Evolutionary conservation across 139 green algal genomes (phyloP), one percentile per base, ranked within the genome.

Genomic region (Chlorella sp.): DNA sequence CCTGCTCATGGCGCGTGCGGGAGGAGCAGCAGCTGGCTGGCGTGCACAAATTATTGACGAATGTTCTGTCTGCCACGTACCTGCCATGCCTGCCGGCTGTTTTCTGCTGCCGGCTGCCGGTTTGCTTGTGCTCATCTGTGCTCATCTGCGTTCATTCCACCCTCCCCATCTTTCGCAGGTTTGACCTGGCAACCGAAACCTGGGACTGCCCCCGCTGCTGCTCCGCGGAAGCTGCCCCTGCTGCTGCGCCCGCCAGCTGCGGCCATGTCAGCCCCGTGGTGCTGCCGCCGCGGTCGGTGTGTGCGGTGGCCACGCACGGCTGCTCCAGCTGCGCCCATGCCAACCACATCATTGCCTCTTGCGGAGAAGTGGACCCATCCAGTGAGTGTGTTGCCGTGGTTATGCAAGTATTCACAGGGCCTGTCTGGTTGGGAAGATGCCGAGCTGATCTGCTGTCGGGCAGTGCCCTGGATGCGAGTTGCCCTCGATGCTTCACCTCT

Each of bases 281-380:
- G 26, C 75, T 75, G 16, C 70, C 89, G 0, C 79, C 87, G 9
- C 85, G 90, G 64, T 86, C 68, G n/a, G 90, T 93, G 73, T 90
- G 90, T 80, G 88, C 88, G 2, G 84, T 84, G 20, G 83, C 70
- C 2, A 41, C 82, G 22, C 87, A 93, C 46, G 62, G 40, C 28
- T 87, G 83, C 64, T 62, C 44, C 43, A 67, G 32, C n/a, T 93
- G 90, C 67, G 4, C 28, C 0, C 74, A 88, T 38, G 54, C 43
- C 20, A 75, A 56, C 46, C 82, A 84, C 22, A 11, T 93, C 0
- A 44, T 93, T 26, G 75, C 85, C 28, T 94, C 88, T 85, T 90
- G 91, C 1, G 91, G 91, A 1, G 91, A 94, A 81, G 90, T 94
- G 73, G 87, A 92, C 30, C 91, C 91, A 0, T 92, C 86, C 0